These are phyloP conservation scores for Pseudogymnoascus sp. DNA, from an alignment of 2,329 filamentous ascomycete genomes.

Conservation along the genomic window DNA sequence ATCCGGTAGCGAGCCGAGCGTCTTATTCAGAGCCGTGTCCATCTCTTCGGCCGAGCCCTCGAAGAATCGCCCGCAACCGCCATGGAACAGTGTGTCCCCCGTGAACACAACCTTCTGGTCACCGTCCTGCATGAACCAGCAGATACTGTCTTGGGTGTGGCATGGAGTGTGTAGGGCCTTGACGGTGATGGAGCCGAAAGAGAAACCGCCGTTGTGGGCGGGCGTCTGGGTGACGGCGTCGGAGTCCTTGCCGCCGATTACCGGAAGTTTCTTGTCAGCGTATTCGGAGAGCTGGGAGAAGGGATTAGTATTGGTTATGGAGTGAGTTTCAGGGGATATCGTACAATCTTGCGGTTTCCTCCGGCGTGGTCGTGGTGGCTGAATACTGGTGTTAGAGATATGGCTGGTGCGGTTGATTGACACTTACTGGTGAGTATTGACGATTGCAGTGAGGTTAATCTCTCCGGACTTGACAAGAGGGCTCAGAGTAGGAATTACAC, in stretches of 20 bases:
- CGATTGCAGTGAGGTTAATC: constrained; percentile 79
- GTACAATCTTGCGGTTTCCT: constrained; percentile 76
- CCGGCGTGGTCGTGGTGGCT: constrained; percentile 94
- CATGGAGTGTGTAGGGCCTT: constrained; percentile 92
- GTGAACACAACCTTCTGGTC: constrained; percentile 79
- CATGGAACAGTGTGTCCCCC: constrained; percentile 78
- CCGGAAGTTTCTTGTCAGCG: constrained; percentile 39
- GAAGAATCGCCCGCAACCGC: constrained; percentile 92
- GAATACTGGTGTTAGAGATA: constrained; percentile 3
- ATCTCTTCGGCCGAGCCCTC: constrained; percentile 86
- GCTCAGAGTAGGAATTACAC: constrained; percentile 59
- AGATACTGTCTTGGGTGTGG: constrained; percentile 98
- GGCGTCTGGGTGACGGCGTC: constrained; percentile 72
- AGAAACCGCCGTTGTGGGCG: constrained; percentile 67
- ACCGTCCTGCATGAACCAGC: constrained; percentile 82
- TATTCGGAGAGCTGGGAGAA: constrained; percentile 23
- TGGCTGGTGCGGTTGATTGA: background rate
- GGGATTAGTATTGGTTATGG: background rate
- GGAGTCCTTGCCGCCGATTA: constrained; percentile 87
- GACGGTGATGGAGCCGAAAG: constrained; percentile 74
- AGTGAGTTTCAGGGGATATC: constrained; percentile 18
- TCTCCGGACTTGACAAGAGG: constrained; percentile 62
- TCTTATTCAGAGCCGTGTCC: constrained; percentile 86
- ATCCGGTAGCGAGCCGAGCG: constrained; percentile 70
- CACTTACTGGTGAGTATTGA: constrained; percentile 93